Evolutionary conservation across 2,329 filamentous ascomycete genomes (phyloP).

Genomic region (Hymenoscyphus occultus): DNA sequence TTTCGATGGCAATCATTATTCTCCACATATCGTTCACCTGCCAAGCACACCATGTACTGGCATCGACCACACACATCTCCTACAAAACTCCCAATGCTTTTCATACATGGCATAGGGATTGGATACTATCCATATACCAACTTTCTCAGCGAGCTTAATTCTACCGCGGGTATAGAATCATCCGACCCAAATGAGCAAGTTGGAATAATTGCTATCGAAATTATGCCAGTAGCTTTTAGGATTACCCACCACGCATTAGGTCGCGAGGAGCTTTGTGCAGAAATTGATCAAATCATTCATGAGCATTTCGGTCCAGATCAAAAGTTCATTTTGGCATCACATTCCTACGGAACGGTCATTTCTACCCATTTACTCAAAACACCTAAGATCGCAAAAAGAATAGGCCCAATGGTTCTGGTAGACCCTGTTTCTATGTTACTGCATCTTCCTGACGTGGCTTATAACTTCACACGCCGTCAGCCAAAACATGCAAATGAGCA

Average conservation of each 20-base stretch:
- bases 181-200: constrained; percentile 45
- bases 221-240: constrained; percentile 57
- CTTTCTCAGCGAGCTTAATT: constrained; percentile 52
- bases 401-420: constrained; percentile 52
- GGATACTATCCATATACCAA: constrained; percentile 55
- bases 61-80: constrained; percentile 57
- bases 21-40: constrained; percentile 45
- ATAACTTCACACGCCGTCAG: constrained; percentile 53
- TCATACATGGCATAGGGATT: constrained; percentile 62
- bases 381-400: constrained; percentile 39
- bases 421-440: constrained; percentile 60
- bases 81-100: constrained; percentile 54
- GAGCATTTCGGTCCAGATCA: constrained; percentile 45
- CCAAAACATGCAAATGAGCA: constrained; percentile 53
- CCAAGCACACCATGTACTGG: constrained; percentile 55
- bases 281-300: constrained; percentile 51
- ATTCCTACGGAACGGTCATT: constrained; percentile 54
- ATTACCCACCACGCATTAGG: constrained; percentile 49
- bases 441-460: constrained; percentile 60
- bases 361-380: constrained; percentile 53
- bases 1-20: constrained; percentile 49
- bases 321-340: constrained; percentile 52
- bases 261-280: constrained; percentile 47
- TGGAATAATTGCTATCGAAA: constrained; percentile 56
- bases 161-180: constrained; percentile 32